A percentile compares a stretch with the other conserved stretches of the same genome.
phyloP scores from a whole-genome alignment of 2,329 filamentous ascomycete genomes.

The Scedosporium minutisporum region DNA sequence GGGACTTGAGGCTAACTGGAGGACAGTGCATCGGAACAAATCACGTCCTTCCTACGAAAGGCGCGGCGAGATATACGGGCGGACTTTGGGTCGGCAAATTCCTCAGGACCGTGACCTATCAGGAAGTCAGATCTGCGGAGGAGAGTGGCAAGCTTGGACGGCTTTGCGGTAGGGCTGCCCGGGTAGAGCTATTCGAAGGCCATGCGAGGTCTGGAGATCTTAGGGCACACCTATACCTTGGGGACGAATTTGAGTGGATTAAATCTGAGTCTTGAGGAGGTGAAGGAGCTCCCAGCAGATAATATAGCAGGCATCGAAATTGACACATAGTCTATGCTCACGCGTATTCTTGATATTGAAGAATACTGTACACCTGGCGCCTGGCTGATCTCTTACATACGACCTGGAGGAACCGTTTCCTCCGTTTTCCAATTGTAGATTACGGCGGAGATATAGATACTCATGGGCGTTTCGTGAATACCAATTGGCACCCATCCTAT shows the following conservation, averaged over 20 bases:
- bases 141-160: conserved; percentile 37
- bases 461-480: conserved; percentile 21
- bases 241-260: conserved; percentile 34
- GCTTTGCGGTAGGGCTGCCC: conserved; percentile 36
- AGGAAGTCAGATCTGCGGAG: conserved; percentile 32
- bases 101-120: conserved; percentile 41
- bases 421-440: no score
- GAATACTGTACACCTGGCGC: no score
- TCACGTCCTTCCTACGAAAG: conserved; percentile 40
- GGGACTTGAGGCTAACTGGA: background rate
- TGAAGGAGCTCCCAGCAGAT: background rate
- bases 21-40: conserved; percentile 43
- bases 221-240: conserved; percentile 31
- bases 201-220: conserved; percentile 42
- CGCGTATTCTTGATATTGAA: no score
- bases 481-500: conserved; percentile 25
- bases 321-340: no score
- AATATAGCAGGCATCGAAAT: no score
- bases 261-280: conserved; percentile 6
- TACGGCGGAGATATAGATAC: no score
- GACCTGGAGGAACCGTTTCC: no score
- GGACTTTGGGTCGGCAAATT: conserved; percentile 47
- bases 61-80: conserved; percentile 38
- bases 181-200: conserved; percentile 42
- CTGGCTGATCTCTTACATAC: no score